Percentiles rank a stretch among this genome's conserved stretches.
Evolutionary conservation across 129 eudicot genomes (phyloP).

Genomic region (Scalesia atractyloides): DNA sequence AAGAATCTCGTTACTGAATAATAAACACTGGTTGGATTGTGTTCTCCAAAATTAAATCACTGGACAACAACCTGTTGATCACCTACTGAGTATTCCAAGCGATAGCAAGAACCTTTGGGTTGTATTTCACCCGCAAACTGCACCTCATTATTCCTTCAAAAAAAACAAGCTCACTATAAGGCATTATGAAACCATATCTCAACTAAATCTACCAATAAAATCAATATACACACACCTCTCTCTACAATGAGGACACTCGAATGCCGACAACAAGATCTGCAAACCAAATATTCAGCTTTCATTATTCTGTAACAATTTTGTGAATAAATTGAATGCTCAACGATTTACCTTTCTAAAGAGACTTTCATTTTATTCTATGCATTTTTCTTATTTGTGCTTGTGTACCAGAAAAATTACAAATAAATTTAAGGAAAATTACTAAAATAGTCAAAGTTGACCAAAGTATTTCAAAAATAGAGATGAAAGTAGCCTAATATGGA

Average conservation of each 20-base stretch:
- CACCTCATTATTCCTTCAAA: slow-evolving; percentile 83
- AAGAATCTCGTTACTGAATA: background rate
- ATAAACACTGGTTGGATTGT: background rate
- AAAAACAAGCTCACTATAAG: background rate
- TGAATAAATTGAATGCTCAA: background rate
- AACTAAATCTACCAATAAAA: background rate
- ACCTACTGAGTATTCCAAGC: slow-evolving; percentile 55
- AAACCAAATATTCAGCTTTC: slow-evolving; percentile 9
- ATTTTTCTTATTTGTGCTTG: too few relatives aligned
- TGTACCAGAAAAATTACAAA: too few relatives aligned
- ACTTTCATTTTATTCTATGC: too few relatives aligned
- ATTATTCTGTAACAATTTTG: background rate
- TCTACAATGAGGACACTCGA: slow-evolving; percentile 95
- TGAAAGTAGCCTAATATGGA: too few relatives aligned
- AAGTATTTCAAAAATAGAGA: too few relatives aligned
- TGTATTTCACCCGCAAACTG: slow-evolving; percentile 97
- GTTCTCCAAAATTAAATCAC: slow-evolving; percentile 2
- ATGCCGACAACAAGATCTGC: slow-evolving; percentile 91
- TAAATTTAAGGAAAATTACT: too few relatives aligned
- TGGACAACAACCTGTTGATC: slow-evolving; percentile 70
- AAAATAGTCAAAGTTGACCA: too few relatives aligned
- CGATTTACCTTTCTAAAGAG: slow-evolving; percentile 65
- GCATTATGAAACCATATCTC: background rate
- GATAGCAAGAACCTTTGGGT: slow-evolving; percentile 73
- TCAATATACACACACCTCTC: slow-evolving; percentile 60